Base-by-base conservation (phyloP, 768 basidiomycete species). In the Coprinellus micaceus region DNA sequence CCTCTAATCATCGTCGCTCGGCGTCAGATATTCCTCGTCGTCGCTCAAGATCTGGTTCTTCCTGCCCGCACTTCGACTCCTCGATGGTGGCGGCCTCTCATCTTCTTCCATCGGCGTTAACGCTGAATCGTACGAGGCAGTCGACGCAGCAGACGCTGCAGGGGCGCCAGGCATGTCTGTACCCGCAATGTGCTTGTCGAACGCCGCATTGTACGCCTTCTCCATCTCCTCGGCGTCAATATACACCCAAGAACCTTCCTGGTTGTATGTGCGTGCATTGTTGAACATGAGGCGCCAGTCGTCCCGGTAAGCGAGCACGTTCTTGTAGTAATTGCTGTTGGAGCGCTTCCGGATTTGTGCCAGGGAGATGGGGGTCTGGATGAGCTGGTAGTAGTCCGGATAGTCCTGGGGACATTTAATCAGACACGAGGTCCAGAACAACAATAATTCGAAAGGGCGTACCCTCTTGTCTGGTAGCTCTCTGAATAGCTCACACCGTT, bases 171-270 rank as follows among this genome's bases (percentile, higher is more conserved):
- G 90, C 22, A 91, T 75, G 43, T 86, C 88, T 40, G 82, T 85
- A 21, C 87, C 88, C 13, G 72, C 76, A 44, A 88, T 85, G 50
- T 77, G 71, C 33, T 81, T 81, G 41, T 84, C 79, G 64, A 86
- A 92, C 9, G 86, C 76, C 25, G 83, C 76, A 58, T 89, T 81
- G 68, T 95, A 94, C 48, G 86, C 85, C 66, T 89, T 90, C 73
- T 96, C 89, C 89, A 95, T 92, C 74, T 93, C 91, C 48, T 92
- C 89, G 7, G 96, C 94, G 59, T 96, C 93, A 58, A 89, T 79
- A 71, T 94, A 96, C 36, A 97, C 94, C 89, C 91, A 93, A 0
- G 93, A 95, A 1, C 89, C 93, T 71, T 96, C 93, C 69, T 89
- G 87, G 69, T 98, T 98, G 77, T 93, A 98, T 43, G 84, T 89